Conservation (phyloP, 2,329 filamentous ascomycete genomes). For the Epichloe gansuensis region DNA sequence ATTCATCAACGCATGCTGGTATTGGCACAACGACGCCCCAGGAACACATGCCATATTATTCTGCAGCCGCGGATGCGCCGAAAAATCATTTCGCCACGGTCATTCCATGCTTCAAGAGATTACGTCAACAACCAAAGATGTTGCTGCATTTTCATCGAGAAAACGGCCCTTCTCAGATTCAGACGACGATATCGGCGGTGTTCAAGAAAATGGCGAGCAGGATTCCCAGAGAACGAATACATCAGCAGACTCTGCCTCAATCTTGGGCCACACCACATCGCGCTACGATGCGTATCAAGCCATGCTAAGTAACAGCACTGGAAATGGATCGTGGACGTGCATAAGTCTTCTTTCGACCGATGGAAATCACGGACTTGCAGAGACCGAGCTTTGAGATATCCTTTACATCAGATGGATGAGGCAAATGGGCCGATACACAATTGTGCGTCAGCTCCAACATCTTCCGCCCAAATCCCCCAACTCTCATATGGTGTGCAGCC, state of each 20-base stretch:
- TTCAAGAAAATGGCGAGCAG: neutral
- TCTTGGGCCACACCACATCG: conserved; percentile 10
- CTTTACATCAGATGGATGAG: neutral
- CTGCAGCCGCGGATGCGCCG: neutral
- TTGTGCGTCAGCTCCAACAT: neutral
- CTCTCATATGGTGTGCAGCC: neutral
- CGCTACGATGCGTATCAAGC: conserved; percentile 21
- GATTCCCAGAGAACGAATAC: neutral
- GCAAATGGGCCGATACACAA: neutral
- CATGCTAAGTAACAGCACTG: conserved; percentile 18
- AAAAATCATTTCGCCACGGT: neutral
- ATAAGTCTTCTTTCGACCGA: conserved; percentile 24
- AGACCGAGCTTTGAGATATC: conserved; percentile 20
- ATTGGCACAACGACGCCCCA: no score
- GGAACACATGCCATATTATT: neutral
- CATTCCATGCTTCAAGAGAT: neutral
- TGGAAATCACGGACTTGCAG: conserved; percentile 19
- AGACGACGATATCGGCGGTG: neutral
- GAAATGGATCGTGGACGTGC: conserved; percentile 17
- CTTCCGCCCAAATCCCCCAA: neutral
- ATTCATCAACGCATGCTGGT: neutral
- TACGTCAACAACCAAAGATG: neutral
- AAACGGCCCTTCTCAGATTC: neutral
- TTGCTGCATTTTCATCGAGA: neutral
- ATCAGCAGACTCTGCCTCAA: neutral